phyloP scores from a whole-genome alignment of 352 stramenopile genomes.

The Globisporangium acanthophoron region DNA sequence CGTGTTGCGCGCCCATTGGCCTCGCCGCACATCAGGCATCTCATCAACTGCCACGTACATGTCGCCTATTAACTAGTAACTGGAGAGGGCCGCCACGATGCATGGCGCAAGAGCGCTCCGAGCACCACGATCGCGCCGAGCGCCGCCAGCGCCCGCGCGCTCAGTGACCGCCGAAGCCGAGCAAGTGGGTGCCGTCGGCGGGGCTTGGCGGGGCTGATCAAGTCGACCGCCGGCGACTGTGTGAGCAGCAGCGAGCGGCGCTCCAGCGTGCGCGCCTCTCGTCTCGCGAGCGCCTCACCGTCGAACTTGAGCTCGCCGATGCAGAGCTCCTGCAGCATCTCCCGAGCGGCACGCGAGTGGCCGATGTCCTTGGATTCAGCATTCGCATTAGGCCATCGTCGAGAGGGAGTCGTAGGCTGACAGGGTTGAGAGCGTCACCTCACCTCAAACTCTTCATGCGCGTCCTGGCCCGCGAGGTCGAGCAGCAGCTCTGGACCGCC shows the following conservation, averaged over 20 bases:
- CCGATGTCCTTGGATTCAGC: slow-evolving; percentile 73
- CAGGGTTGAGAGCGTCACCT: background rate
- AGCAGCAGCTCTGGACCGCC: slow-evolving; percentile 91
- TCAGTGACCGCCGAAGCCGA: background rate
- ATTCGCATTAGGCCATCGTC: background rate
- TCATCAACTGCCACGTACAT: background rate
- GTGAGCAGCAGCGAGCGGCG: slow-evolving; percentile 23
- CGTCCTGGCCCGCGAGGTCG: slow-evolving; percentile 80
- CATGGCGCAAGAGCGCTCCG: background rate
- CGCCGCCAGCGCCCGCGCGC: background rate
- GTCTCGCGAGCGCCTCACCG: slow-evolving; percentile 3
- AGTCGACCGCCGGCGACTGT: slow-evolving; percentile 11
- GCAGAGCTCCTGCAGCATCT: slow-evolving; percentile 87
- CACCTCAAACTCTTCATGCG: slow-evolving; percentile 68
- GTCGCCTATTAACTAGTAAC: background rate
- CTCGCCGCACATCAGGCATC: background rate
- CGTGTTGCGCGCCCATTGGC: background rate
- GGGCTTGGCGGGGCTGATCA: background rate
- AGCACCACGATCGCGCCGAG: background rate
- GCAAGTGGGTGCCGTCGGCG: background rate
- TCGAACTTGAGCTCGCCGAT: slow-evolving; percentile 68
- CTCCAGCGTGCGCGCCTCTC: slow-evolving; percentile 17
- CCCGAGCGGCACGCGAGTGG: slow-evolving; percentile 85
- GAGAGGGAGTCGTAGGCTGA: background rate
- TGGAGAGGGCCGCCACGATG: background rate